These are phyloP conservation scores for Apiotrichum akiyoshidainum DNA, from an alignment of 1,284 basidiomycete species.

Conservation along the genomic window DNA sequence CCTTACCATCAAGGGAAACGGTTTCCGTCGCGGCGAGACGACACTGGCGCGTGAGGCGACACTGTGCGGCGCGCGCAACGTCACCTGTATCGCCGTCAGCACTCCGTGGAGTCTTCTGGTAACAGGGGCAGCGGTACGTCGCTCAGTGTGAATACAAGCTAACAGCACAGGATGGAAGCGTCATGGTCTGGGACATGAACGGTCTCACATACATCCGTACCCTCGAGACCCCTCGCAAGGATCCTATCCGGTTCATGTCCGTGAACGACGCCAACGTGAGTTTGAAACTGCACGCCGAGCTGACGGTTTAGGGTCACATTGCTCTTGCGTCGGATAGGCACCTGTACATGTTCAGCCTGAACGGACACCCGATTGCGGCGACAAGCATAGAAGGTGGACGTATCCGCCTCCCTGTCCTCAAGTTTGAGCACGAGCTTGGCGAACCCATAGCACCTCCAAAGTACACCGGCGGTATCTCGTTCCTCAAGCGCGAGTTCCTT, in stretches of 20 bases:
- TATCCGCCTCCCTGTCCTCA: conserved; percentile 3
- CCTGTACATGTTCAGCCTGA: conserved; percentile 48
- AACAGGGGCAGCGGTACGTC: conserved; percentile 64
- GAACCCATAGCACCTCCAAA: conserved; percentile 2
- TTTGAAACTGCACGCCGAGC: conserved; percentile 9
- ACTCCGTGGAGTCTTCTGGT: conserved; percentile 77
- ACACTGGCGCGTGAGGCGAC: conserved; percentile 62
- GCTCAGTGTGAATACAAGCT: background rate
- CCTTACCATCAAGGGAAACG: conserved; percentile 46
- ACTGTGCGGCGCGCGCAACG: conserved; percentile 65
- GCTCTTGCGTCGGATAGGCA: conserved; percentile 38
- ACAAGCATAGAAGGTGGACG: conserved; percentile 26
- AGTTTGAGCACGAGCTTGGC: conserved; percentile 9
- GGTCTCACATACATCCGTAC: conserved; percentile 70
- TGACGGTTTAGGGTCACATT: conserved; percentile 41
- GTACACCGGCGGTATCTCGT: conserved; percentile 46
- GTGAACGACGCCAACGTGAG: conserved; percentile 81
- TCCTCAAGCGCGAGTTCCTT: conserved; percentile 47
- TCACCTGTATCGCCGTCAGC: conserved; percentile 70
- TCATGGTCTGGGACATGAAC: conserved; percentile 88
- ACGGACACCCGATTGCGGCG: conserved; percentile 48
- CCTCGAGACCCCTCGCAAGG: conserved; percentile 61
- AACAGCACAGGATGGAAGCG: conserved; percentile 63
- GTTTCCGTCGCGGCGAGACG: conserved; percentile 34
- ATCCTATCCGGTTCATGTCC: conserved; percentile 65